phyloP scores from a whole-genome alignment of 164 flowering plant genomes.

The Berberis thunbergii region DNA sequence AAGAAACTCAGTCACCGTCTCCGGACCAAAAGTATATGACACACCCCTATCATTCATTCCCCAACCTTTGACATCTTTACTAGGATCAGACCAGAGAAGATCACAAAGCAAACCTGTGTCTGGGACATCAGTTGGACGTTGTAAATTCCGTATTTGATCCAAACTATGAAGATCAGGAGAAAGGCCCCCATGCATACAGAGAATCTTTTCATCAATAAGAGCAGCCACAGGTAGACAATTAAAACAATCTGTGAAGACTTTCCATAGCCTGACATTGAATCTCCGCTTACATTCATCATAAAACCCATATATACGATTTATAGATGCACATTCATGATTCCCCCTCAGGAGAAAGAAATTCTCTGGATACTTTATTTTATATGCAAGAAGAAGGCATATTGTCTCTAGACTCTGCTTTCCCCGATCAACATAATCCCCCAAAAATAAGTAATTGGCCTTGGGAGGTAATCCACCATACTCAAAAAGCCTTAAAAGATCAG shows the following conservation, averaged over 20 bases:
- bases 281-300: constrained; percentile 53
- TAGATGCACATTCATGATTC: constrained; percentile 57
- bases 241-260: constrained; percentile 47
- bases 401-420: constrained; percentile 59
- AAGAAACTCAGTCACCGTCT: constrained; percentile 40
- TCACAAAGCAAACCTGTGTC: constrained; percentile 53
- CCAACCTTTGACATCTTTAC: constrained; percentile 49
- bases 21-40: constrained; percentile 47
- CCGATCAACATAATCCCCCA: constrained; percentile 52
- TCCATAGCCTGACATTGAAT: constrained; percentile 52
- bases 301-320: constrained; percentile 54
- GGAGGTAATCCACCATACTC: constrained; percentile 50
- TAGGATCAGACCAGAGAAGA: constrained; percentile 59
- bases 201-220: constrained; percentile 44
- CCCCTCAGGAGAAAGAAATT: constrained; percentile 52
- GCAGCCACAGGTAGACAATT: constrained; percentile 57
- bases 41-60: constrained; percentile 66
- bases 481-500: constrained; percentile 45
- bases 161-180: constrained; percentile 43
- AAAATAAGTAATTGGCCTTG: constrained; percentile 34
- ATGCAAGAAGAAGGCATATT: constrained; percentile 54
- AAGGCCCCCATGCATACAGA: constrained; percentile 58
- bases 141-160: constrained; percentile 40
- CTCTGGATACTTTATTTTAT: constrained; percentile 46
- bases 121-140: constrained; percentile 56